Evolutionary conservation across 164 flowering plant species (phyloP).

Genomic region (Aristolochia fimbriata): DNA sequence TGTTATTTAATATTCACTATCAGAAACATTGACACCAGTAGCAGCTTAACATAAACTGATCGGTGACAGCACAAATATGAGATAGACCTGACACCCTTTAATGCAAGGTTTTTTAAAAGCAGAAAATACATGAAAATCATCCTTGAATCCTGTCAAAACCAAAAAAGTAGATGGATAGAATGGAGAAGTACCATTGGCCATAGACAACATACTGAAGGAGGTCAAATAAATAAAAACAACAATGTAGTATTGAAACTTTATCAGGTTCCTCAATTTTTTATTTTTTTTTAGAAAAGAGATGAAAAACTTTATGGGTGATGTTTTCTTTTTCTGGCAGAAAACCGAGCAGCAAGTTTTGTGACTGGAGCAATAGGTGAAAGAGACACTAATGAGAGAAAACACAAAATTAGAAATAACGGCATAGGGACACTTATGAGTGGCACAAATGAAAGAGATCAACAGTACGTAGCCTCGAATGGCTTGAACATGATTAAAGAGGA

Average conservation of each 20-base stretch:
- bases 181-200: background rate
- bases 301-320: too few relatives aligned
- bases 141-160: background rate
- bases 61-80: background rate
- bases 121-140: background rate
- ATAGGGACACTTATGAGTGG: background rate
- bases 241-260: too few relatives aligned
- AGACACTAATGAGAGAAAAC: background rate
- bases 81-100: background rate
- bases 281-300: too few relatives aligned
- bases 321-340: too few relatives aligned
- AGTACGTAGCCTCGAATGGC: background rate
- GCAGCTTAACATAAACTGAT: background rate
- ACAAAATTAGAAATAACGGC: too few relatives aligned
- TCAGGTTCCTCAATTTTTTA: too few relatives aligned
- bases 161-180: background rate
- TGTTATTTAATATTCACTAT: constrained; percentile 52
- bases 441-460: background rate
- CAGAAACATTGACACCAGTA: constrained; percentile 16
- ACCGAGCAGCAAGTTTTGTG: too few relatives aligned
- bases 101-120: too few relatives aligned
- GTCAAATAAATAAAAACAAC: too few relatives aligned
- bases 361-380: background rate
- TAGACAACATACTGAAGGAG: too few relatives aligned
- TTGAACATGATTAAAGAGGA: background rate